These are phyloP conservation scores for Pseudogymnoascus sp. DNA, from an alignment of 2,329 filamentous ascomycete species.

Conservation along the genomic window DNA sequence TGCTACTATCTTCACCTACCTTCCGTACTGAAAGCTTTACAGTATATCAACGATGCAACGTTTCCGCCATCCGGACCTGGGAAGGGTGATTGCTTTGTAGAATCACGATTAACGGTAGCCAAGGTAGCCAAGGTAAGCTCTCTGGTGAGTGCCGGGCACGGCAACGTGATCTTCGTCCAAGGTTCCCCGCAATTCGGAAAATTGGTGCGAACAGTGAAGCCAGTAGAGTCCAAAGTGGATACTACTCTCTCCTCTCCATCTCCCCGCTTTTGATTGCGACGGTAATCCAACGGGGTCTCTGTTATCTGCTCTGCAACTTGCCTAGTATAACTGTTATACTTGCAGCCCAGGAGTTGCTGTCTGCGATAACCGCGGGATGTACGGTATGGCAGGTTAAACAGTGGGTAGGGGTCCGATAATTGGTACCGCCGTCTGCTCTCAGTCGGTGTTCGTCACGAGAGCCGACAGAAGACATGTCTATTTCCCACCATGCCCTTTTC, in stretches of 20 bases:
- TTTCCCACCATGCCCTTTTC: background rate
- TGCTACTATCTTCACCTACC: background rate
- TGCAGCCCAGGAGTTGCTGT: background rate
- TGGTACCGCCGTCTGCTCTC: background rate
- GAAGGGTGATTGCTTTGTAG: background rate
- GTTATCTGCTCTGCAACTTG: background rate
- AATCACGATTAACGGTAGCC: background rate
- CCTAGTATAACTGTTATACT: background rate
- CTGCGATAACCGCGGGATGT: background rate
- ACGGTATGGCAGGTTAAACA: background rate
- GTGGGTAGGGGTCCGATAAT: background rate
- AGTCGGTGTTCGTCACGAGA: background rate
- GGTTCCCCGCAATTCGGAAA: background rate
- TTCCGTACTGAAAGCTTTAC: background rate
- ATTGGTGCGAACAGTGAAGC: background rate
- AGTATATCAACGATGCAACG: background rate
- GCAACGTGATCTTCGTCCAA: background rate
- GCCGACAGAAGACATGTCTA: background rate
- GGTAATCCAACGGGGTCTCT: background rate
- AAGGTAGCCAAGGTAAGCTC: background rate
- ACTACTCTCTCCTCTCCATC: background rate
- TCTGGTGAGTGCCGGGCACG: background rate
- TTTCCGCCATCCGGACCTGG: background rate
- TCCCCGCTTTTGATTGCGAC: background rate
- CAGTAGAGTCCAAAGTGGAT: background rate